These are phyloP conservation scores for Aspergillus incahuasiensis DNA, from an alignment of 495 filamentous ascomycete genomes.

Conservation along the genomic window DNA sequence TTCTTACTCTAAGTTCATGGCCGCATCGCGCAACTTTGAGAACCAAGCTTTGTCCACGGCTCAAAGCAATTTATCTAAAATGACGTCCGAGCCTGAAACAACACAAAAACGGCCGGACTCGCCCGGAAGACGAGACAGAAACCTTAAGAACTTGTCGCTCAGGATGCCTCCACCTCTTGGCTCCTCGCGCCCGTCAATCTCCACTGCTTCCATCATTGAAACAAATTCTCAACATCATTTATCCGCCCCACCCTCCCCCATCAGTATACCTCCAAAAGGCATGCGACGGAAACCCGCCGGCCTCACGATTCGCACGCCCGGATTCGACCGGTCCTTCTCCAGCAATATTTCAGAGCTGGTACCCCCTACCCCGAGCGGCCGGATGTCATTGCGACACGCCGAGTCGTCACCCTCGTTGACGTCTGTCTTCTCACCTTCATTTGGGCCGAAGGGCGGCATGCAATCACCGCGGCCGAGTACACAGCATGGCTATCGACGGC, in stretches of 20 bases:
- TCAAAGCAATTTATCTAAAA: constrained; percentile 23
- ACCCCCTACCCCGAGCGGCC: constrained; percentile 47
- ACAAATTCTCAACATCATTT: constrained; percentile 44
- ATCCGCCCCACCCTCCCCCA: constrained; percentile 76
- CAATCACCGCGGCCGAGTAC: constrained; percentile 50
- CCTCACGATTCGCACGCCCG: constrained; percentile 63
- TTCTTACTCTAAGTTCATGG: constrained; percentile 38
- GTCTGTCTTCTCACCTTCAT: constrained; percentile 53
- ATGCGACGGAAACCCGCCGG: constrained; percentile 72
- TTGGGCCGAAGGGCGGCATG: constrained; percentile 61
- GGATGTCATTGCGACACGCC: constrained; percentile 51
- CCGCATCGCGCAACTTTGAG: constrained; percentile 27
- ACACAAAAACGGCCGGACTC: constrained; percentile 45
- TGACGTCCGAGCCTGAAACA: constrained; percentile 34
- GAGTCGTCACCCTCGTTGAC: constrained; percentile 65
- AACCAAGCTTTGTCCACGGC: constrained; percentile 20
- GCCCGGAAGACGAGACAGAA: constrained; percentile 71
- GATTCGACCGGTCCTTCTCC: constrained; percentile 40
- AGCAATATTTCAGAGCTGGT: constrained; percentile 33
- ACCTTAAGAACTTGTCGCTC: constrained; percentile 90
- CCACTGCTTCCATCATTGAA: constrained; percentile 44
- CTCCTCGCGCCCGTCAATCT: constrained; percentile 44
- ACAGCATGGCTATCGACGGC: constrained; percentile 27
- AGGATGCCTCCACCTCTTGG: constrained; percentile 61
- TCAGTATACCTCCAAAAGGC: constrained; percentile 73